Evolutionary conservation across 768 basidiomycete species (phyloP).

Genomic region (Kwoniella newhampshirensis): DNA sequence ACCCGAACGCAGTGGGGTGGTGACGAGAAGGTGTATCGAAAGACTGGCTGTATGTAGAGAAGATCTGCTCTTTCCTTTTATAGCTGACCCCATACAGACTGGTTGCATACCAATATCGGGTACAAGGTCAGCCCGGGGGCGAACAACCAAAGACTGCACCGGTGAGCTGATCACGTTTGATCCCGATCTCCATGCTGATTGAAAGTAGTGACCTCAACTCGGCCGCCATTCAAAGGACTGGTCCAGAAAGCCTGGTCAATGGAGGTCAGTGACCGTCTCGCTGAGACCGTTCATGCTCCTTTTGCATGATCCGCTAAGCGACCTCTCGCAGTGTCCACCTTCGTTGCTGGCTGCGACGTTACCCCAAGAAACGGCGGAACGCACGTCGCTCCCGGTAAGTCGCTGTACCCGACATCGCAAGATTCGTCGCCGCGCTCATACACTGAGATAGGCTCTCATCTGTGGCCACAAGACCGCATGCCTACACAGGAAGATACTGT

Average conservation of each 20-base stretch:
- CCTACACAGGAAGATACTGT: constrained; percentile 24
- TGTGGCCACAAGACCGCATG: constrained; percentile 27
- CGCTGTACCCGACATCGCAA: not conserved
- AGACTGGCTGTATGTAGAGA: constrained; percentile 22
- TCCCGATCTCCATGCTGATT: not conserved
- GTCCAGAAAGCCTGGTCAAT: constrained; percentile 18
- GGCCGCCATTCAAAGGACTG: constrained; percentile 19
- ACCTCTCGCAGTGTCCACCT: too few species aligned
- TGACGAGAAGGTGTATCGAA: constrained; percentile 22
- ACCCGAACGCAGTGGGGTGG: constrained; percentile 24
- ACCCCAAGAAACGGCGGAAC: constrained; percentile 26
- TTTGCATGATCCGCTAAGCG: too few species aligned
- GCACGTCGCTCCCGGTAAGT: constrained; percentile 22
- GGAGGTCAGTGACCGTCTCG: too few species aligned
- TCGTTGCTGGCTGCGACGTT: constrained; percentile 25
- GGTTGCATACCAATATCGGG: constrained; percentile 27
- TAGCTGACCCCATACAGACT: too few species aligned
- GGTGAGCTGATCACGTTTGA: constrained; percentile 5
- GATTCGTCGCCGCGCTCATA: not conserved
- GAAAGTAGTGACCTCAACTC: constrained; percentile 19
- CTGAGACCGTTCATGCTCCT: too few species aligned
- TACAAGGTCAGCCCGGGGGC: constrained; percentile 27
- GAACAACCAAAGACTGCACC: constrained; percentile 15
- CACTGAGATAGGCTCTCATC: constrained; percentile 25
- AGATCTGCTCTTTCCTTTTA: too few species aligned